phyloP scores from a whole-genome alignment of 805 yeast species.

The Metschnikowia kunwiensis region DNA sequence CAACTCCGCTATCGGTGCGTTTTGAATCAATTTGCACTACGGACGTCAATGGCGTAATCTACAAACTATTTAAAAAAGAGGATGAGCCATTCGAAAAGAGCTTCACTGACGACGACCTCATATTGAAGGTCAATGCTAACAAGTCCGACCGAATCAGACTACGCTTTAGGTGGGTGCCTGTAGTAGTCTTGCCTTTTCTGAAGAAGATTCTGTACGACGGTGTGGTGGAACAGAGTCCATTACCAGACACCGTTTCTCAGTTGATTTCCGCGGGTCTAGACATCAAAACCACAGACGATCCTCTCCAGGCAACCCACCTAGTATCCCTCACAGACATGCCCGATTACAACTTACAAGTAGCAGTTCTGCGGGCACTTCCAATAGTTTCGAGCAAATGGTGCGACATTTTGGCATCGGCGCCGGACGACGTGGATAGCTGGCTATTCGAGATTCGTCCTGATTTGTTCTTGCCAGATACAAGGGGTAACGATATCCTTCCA shows the following conservation, averaged over 20 bases:
- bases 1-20: slow-evolving; percentile 21
- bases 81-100: slow-evolving; percentile 9
- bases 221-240: slow-evolving; percentile 14
- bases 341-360: slow-evolving; percentile 19
- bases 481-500: slow-evolving; percentile 14
- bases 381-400: slow-evolving; percentile 27
- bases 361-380: slow-evolving; percentile 31
- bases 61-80: slow-evolving; percentile 20
- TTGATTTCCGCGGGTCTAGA: slow-evolving; percentile 18
- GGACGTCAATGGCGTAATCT: slow-evolving; percentile 25
- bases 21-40: slow-evolving; percentile 32
- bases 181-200: slow-evolving; percentile 17
- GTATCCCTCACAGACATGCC: slow-evolving; percentile 15
- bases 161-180: slow-evolving; percentile 22
- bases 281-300: slow-evolving; percentile 19
- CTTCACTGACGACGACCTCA: slow-evolving; percentile 9
- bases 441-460: slow-evolving; percentile 15
- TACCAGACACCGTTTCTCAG: slow-evolving; percentile 8
- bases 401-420: slow-evolving; percentile 12
- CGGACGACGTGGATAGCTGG: slow-evolving; percentile 22
- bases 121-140: slow-evolving; percentile 17
- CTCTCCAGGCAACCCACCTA: slow-evolving; percentile 24
- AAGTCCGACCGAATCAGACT: slow-evolving; percentile 18
- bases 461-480: slow-evolving; percentile 17
- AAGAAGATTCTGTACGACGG: slow-evolving; percentile 15